Percentiles rank a stretch among this genome's conserved stretches.
phyloP scores from a whole-genome alignment of 2,329 filamentous ascomycete genomes.

The Ceratocystis smalleyi region DNA sequence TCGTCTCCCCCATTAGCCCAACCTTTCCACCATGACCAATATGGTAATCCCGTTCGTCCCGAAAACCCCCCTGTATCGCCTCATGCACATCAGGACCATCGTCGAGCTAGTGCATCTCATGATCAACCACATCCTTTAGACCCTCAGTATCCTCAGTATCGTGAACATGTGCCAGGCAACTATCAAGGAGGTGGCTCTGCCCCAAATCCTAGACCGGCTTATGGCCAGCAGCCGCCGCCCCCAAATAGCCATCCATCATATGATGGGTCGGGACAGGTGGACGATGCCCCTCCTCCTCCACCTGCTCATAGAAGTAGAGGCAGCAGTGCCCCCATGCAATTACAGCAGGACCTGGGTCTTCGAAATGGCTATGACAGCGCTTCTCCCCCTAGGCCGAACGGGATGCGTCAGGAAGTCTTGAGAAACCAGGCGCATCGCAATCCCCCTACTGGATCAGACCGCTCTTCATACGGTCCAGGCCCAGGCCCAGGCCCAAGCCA shows the following conservation, averaged over 20 bases:
- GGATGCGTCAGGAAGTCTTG: constrained; percentile 44
- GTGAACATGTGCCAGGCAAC: background rate
- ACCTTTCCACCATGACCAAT: background rate
- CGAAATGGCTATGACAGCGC: constrained; percentile 25
- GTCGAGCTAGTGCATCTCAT: background rate
- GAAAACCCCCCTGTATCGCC: background rate
- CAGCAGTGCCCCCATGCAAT: constrained; percentile 2
- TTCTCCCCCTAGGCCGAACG: constrained; percentile 29
- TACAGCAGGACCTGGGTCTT: constrained; percentile 1
- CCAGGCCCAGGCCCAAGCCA: background rate
- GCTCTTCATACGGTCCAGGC: background rate
- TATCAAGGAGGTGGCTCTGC: background rate
- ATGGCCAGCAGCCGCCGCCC: constrained; percentile 17
- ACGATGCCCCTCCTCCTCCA: constrained; percentile 37
- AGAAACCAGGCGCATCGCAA: constrained; percentile 41
- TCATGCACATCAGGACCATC: background rate
- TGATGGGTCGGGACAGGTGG: constrained; percentile 37
- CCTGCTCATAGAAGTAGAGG: constrained; percentile 35
- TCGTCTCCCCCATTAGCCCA: constrained; percentile 17
- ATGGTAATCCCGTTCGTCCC: background rate
- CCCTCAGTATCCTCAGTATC: background rate
- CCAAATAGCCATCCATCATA: constrained; percentile 31
- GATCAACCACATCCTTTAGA: background rate
- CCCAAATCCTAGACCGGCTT: background rate
- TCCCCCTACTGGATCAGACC: constrained; percentile 31